Base-by-base conservation (phyloP, 1,139 yeast genomes). In the Hansenula anomala region DNA sequence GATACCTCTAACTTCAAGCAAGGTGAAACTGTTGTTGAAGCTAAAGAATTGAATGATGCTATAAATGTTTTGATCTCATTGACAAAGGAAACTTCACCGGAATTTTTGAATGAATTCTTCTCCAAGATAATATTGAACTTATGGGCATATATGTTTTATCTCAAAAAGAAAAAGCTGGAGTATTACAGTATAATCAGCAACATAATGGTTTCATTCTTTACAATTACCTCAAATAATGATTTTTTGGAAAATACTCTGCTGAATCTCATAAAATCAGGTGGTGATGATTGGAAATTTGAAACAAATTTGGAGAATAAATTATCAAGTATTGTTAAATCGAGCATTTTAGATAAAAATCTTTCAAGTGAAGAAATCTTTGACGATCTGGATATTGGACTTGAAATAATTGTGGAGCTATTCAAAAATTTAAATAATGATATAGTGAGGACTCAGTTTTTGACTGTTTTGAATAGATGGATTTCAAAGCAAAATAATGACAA, bases 21-120 rank as follows among this genome's bases (percentile, higher is more conserved):
- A 2, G 52, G 56, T 6, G 47, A 48, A 4, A 38, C 66, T 1
- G 47, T 73, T 1, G 68, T 71, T 0, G 41, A 67, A 11, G 85
- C 75, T 40, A 64, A 68, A 13, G 69, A 69, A 8, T 55, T 85
- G 15, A 83, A 83, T 50, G 79, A 82, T 56, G 67, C 68, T 8
- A 62, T 84, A n/a, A 82, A 81, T 55, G 88, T 82, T 0, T 51
- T 83, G 14, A 62, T 83, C 1, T 78, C 92, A 0, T 51, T 87
- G 12, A 63, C 83, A 0, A 78, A 78, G 51, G 77, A 73, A 45
- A 66, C 71, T 3, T 58, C 71, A 1, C 49, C 58, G 0, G 74
- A 71, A 3, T 59, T 85, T 9, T 51, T 74, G 15, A 47, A 48
- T 17, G 66, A 60, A 9, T 45, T 79, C 6, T 67, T 79, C 37